These are phyloP conservation scores for Tephrocybe rancida DNA, from an alignment of 768 basidiomycete genomes.

Conservation along the genomic window DNA sequence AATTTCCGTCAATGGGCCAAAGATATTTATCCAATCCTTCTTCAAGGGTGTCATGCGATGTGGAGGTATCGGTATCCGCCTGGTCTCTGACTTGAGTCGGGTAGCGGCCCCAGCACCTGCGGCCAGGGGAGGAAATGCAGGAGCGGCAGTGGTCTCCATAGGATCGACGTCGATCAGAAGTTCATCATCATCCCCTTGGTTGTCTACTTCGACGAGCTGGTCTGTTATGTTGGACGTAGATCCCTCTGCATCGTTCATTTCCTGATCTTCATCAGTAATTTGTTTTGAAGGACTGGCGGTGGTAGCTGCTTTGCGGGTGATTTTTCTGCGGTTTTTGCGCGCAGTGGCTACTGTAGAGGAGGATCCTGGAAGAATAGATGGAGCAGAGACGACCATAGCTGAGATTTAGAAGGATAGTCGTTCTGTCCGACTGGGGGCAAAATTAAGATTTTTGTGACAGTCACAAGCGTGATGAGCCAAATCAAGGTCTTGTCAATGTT, in stretches of 20 bases:
- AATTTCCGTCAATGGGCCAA: slow-evolving; percentile 94
- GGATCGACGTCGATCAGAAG: slow-evolving; percentile 61
- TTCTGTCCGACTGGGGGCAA: background rate
- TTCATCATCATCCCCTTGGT: slow-evolving; percentile 58
- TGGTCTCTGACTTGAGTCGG: slow-evolving; percentile 77
- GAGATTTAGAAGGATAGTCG: background rate
- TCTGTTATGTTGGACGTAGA: slow-evolving; percentile 17
- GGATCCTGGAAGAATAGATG: slow-evolving; percentile 16
- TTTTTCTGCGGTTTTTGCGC: slow-evolving; percentile 41
- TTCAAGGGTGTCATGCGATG: slow-evolving; percentile 98
- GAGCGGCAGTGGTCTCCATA: slow-evolving; percentile 44
- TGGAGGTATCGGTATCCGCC: slow-evolving; percentile 90
- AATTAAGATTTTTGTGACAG: slow-evolving; percentile 12
- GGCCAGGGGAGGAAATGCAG: slow-evolving; percentile 72
- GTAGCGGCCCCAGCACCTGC: slow-evolving; percentile 57
- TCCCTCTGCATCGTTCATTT: slow-evolving; percentile 21
- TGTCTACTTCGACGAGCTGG: slow-evolving; percentile 12
- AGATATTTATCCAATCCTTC: slow-evolving; percentile 37
- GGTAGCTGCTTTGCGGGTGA: slow-evolving; percentile 30
- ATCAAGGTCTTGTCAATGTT: no score
- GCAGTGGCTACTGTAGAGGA: slow-evolving; percentile 15
- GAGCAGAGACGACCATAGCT: slow-evolving; percentile 42
- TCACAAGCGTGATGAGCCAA: no score
- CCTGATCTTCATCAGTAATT: slow-evolving; percentile 20
- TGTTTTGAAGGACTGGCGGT: slow-evolving; percentile 4